Percentiles rank a stretch among this genome's conserved stretches.
These are phyloP conservation scores for Plectosphaerella cucumerina DNA, from an alignment of 2,329 filamentous ascomycete species.

Conservation along the genomic window DNA sequence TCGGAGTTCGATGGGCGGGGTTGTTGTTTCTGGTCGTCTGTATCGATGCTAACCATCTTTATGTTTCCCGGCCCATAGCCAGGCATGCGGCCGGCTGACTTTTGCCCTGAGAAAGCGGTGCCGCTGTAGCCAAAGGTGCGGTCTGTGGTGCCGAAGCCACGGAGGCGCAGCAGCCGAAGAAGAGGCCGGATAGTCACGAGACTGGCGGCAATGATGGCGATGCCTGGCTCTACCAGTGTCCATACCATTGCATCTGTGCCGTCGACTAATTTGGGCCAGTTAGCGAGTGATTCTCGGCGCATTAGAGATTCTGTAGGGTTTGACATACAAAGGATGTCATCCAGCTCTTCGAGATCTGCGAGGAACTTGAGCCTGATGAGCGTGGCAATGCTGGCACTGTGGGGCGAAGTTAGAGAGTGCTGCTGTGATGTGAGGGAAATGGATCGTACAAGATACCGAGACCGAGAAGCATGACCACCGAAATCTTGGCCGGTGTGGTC, in stretches of 20 bases:
- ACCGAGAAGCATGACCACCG: slow-evolving; percentile 43
- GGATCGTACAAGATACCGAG: slow-evolving; percentile 43
- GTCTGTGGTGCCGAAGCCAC: slow-evolving; percentile 40
- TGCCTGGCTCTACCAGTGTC: slow-evolving; percentile 53
- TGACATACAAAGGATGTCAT: slow-evolving; percentile 44
- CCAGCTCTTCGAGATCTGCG: slow-evolving; percentile 35
- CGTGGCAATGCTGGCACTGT: slow-evolving; percentile 49
- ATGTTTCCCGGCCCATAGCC: slow-evolving; percentile 31
- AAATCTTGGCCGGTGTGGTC: slow-evolving; percentile 46
- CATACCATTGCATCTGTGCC: slow-evolving; percentile 51
- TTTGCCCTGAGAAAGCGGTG: slow-evolving; percentile 23
- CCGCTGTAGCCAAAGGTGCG: slow-evolving; percentile 24
- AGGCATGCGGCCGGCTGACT: slow-evolving; percentile 21
- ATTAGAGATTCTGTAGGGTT: neutral
- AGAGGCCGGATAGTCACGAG: slow-evolving; percentile 52
- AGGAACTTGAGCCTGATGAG: slow-evolving; percentile 47
- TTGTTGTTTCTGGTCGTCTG: slow-evolving; percentile 17
- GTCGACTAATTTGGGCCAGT: slow-evolving; percentile 26
- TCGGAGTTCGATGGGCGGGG: neutral
- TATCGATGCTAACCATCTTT: slow-evolving; percentile 24
- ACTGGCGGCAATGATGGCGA: slow-evolving; percentile 50
- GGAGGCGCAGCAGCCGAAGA: slow-evolving; percentile 41
- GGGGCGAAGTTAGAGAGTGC: neutral
- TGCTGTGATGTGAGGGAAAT: neutral
- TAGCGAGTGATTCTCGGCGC: neutral